phyloP scores from a whole-genome alignment of 139 green algal species.

The Haematococcus sp. region DNA sequence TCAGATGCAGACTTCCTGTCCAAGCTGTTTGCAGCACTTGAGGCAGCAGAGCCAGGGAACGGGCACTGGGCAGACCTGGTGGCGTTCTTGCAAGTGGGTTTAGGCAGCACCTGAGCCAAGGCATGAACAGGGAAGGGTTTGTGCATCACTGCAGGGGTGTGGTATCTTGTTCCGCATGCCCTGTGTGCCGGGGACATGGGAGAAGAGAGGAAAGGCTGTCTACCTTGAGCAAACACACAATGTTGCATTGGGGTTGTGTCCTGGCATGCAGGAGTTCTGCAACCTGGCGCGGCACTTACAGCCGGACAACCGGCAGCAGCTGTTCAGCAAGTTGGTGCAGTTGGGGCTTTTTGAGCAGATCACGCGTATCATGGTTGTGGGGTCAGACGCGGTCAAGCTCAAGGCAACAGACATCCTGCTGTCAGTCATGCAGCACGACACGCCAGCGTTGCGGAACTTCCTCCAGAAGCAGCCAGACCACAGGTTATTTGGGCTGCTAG shows the following conservation, averaged over 20 bases:
- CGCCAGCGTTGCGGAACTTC: constrained; percentile 69
- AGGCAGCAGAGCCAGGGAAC: constrained; percentile 15
- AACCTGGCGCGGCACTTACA: constrained; percentile 85
- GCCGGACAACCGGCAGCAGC: constrained; percentile 42
- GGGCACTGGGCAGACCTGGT: constrained; percentile 84
- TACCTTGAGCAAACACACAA: too few species aligned
- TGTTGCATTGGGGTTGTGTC: too few species aligned
- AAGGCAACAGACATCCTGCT: constrained; percentile 86
- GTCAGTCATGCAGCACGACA: constrained; percentile 79
- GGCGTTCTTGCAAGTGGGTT: constrained; percentile 65
- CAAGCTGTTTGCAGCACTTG: constrained; percentile 80
- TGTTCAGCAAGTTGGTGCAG: constrained; percentile 74
- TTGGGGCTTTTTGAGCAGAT: constrained; percentile 84
- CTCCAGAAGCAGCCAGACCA: constrained; percentile 61
- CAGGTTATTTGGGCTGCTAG: constrained; percentile 68
- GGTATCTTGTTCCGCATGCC: too few species aligned
- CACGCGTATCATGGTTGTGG: constrained; percentile 46
- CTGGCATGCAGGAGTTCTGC: constrained; percentile 86
- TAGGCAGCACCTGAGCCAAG: neutral
- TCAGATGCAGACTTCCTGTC: constrained; percentile 75
- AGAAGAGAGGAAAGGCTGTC: too few species aligned
- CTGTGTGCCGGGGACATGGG: too few species aligned
- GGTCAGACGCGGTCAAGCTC: constrained; percentile 47
- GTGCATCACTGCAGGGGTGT: too few species aligned
- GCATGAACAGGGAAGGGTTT: too few species aligned